phyloP scores from a whole-genome alignment of 148 eudicot species.

The Fagopyrum esculentum region DNA sequence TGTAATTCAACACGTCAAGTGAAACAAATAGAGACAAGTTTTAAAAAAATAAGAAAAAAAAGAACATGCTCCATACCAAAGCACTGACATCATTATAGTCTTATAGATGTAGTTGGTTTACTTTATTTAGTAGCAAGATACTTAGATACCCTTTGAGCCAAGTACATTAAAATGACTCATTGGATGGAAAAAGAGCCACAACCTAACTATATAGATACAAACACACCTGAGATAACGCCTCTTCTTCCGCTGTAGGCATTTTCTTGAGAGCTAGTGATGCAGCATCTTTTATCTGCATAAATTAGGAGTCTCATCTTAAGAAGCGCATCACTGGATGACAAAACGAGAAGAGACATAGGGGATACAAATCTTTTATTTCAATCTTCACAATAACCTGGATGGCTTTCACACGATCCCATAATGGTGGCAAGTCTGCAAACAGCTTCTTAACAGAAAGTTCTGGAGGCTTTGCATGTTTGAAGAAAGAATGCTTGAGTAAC shows the following conservation, averaged over 20 bases:
- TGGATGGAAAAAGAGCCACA: background rate
- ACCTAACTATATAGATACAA: slow-evolving; percentile 6
- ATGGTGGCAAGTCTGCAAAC: slow-evolving; percentile 79
- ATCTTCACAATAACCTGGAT: slow-evolving; percentile 48
- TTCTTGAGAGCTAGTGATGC: slow-evolving; percentile 89
- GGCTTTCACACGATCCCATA: slow-evolving; percentile 89
- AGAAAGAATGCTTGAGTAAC: slow-evolving; percentile 85
- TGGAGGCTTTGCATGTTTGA: slow-evolving; percentile 86
- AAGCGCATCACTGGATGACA: background rate
- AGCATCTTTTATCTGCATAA: slow-evolving; percentile 75
- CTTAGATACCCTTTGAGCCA: background rate
- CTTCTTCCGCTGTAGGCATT: slow-evolving; percentile 93
- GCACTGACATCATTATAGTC: background rate
- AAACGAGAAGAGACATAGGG: background rate
- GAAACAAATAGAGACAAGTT: background rate
- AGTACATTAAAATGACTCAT: background rate
- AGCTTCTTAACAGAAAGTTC: slow-evolving; percentile 81
- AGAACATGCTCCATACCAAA: background rate
- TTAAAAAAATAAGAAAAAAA: no score
- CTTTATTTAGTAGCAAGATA: background rate
- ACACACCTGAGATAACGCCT: slow-evolving; percentile 85
- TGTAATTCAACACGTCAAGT: background rate
- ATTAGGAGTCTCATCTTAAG: slow-evolving; percentile 9
- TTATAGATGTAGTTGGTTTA: background rate
- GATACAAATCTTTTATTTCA: background rate